Evolutionary conservation across 116 monocot genomes (phyloP).

Genomic region (Iris pallida): DNA sequence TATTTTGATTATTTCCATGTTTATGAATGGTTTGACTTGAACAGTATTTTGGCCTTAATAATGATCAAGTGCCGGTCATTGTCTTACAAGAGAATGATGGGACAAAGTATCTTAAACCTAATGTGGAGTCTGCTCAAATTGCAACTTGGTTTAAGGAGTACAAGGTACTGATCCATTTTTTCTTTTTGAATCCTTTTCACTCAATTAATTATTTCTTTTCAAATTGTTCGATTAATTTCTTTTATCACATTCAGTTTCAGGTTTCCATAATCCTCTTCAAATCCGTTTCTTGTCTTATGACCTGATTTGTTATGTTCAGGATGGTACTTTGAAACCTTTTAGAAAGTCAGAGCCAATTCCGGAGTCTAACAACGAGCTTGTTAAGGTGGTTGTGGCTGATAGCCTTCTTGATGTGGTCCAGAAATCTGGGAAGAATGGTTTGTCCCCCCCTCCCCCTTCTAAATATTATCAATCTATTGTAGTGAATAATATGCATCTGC

Average conservation of each 20-base stretch:
- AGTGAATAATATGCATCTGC: no score
- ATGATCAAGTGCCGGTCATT: constrained; percentile 73
- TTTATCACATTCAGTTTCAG: no score
- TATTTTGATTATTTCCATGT: not conserved
- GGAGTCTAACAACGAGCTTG: constrained; percentile 69
- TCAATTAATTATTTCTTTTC: not conserved
- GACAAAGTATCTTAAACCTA: constrained; percentile 65
- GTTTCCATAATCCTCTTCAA: not conserved
- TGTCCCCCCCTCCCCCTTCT: not conserved
- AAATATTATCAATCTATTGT: no score
- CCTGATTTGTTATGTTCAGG: constrained; percentile 30
- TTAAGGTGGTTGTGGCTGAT: constrained; percentile 81
- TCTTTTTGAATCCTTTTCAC: not conserved
- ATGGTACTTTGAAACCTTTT: constrained; percentile 53
- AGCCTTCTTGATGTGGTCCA: constrained; percentile 56
- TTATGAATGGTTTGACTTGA: not conserved
- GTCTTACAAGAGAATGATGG: constrained; percentile 54
- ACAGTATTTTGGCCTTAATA: constrained; percentile 82
- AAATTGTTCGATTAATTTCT: not conserved
- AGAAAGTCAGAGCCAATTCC: constrained; percentile 86
- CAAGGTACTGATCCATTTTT: constrained; percentile 27
- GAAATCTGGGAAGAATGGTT: constrained; percentile 79
- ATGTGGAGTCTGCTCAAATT: constrained; percentile 64
- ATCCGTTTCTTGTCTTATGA: not conserved
- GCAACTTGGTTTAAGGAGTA: constrained; percentile 71